A percentile compares a stretch with the other conserved stretches of the same genome.
Conservation (phyloP, 139 green algal species). For the Picochlorum sp. region DNA sequence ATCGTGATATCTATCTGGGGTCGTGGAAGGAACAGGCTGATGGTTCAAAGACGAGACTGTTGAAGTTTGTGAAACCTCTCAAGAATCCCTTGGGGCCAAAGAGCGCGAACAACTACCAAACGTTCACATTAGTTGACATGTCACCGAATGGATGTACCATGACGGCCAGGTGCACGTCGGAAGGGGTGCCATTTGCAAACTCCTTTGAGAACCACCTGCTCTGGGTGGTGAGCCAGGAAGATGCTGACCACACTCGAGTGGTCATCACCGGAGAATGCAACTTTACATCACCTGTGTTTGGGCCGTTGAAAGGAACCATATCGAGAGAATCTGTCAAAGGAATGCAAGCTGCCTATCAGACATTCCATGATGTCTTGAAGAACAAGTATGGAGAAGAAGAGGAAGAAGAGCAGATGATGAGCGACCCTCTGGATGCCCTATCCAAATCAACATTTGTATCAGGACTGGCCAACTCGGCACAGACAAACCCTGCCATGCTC, state of each 20-base stretch:
- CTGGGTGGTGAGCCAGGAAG: slow-evolving; percentile 11
- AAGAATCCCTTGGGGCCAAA: slow-evolving; percentile 21
- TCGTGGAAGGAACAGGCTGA: slow-evolving; percentile 14
- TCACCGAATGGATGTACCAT: slow-evolving; percentile 8
- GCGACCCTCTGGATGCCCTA: background rate
- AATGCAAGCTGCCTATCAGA: slow-evolving; percentile 20
- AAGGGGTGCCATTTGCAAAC: slow-evolving; percentile 27
- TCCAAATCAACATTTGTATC: background rate
- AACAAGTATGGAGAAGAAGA: slow-evolving; percentile 8
- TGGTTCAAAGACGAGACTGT: background rate
- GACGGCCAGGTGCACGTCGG: slow-evolving; percentile 1
- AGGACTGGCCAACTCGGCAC: slow-evolving; percentile 6
- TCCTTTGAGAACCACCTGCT: slow-evolving; percentile 28
- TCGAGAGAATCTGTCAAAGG: slow-evolving; percentile 22
- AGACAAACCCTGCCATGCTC: slow-evolving; percentile 19
- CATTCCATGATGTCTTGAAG: slow-evolving; percentile 13
- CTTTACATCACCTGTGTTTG: slow-evolving; percentile 26
- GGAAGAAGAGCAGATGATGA: background rate
- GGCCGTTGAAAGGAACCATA: slow-evolving; percentile 26
- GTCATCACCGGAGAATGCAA: slow-evolving; percentile 18
- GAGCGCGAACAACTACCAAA: slow-evolving; percentile 18
- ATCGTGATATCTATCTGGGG: slow-evolving; percentile 5
- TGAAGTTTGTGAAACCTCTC: slow-evolving; percentile 21
- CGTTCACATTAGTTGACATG: slow-evolving; percentile 7
- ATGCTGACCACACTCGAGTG: background rate